These are phyloP conservation scores for Penicillium paneum DNA, from an alignment of 2,329 filamentous ascomycete species.

Conservation along the genomic window DNA sequence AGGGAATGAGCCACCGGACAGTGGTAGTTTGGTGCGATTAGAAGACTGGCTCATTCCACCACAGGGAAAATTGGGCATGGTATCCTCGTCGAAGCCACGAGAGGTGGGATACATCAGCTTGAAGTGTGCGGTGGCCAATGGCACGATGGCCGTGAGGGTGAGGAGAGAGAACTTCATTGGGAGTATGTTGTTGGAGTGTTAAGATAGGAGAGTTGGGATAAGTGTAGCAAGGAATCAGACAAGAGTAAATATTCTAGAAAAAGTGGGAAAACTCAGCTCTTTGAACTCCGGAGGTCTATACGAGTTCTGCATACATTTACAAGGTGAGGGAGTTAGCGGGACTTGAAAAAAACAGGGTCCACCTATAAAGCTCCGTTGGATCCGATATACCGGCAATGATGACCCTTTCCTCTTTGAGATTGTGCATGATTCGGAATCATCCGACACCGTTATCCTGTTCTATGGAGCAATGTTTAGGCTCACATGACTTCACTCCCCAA, in stretches of 20 bases:
- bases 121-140: constrained; percentile 55
- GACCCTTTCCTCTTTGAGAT: not conserved
- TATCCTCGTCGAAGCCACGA: constrained; percentile 51
- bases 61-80: constrained; percentile 49
- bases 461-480: not conserved
- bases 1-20: constrained; percentile 47
- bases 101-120: constrained; percentile 51
- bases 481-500: not conserved
- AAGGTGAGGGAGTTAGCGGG: constrained; percentile 1
- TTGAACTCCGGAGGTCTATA: not conserved
- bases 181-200: not conserved
- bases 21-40: constrained; percentile 49
- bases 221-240: not conserved
- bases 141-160: constrained; percentile 41
- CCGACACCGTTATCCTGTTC: not conserved
- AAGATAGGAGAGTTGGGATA: not conserved
- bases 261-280: not conserved
- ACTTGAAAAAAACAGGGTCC: not conserved
- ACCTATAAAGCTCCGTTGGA: not conserved
- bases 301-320: not conserved
- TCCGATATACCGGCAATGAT: not conserved
- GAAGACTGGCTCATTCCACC: constrained; percentile 49
- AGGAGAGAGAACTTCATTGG: constrained; percentile 35
- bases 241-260: not conserved
- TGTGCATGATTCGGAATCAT: not conserved